Evolutionary conservation across 2,329 filamentous ascomycete species (phyloP), one percentile per base, ranked within the genome.

Genomic region (Fusarium beomiforme): DNA sequence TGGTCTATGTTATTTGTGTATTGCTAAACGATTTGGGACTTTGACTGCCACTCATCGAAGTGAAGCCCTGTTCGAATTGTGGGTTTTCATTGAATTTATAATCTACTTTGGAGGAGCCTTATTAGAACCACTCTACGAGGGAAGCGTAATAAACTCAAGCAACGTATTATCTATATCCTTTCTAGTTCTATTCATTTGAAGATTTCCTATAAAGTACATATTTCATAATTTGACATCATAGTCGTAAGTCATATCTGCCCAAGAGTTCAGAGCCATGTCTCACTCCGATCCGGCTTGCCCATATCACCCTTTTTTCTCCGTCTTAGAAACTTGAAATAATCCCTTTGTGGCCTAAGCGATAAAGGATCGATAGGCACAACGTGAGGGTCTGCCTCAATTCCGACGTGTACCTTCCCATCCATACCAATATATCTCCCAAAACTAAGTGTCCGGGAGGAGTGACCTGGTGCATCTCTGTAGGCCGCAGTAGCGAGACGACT

Each of bases 381-480:
- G 56, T 83, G 83, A 0, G 84, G 83, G 26, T 83, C 80, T 26
- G 81, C 75, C 36, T 90, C 88, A 44, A 90, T 85, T 0, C 88
- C 88, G 1, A 86, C 64, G 59, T 89, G 85, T 0, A 78, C 76
- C 11, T 79, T 78, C 0, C 85, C 84, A 67, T 89, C 87, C 0
- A 70, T 72, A 0, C 86, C 87, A 3, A 86, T 57, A 58, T 82
- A 90, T 0, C 79, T 79, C 0, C 88, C 87, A 70, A 85, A 90
- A 1, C 84, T 85, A 58, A 85, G 85, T 0, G 78, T 75, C 5
- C 67, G 55, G 17, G 8, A 5, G 1, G 77, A 21, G 14, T 64
- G 8, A 4, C 37, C 44, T 1, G 46, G 51, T 1, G 11, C 6
- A 4, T 8, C 2, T 14, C 14, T 53, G 2, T 13, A 50, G 1